Conservation (phyloP, 192 early-diverging fungal genomes). For the Entomortierella lignicola region DNA sequence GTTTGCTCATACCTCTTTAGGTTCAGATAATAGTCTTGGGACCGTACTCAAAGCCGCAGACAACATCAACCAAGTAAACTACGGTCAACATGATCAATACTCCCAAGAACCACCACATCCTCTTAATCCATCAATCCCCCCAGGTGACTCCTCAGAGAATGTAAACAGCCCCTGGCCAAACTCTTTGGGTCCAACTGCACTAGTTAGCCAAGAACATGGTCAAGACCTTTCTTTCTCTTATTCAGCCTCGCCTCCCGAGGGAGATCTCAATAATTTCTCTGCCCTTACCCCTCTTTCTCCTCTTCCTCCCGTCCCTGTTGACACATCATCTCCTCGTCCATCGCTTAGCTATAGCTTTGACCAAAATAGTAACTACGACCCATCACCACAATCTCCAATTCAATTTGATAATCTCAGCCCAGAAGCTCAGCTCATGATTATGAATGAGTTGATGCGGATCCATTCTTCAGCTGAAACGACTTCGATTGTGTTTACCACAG, state of each 20-base stretch:
- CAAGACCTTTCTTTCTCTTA: background rate
- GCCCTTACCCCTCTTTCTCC: no score
- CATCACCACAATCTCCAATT: background rate
- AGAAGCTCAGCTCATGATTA: constrained; percentile 64
- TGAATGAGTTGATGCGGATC: constrained; percentile 72
- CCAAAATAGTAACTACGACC: background rate
- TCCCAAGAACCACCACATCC: background rate
- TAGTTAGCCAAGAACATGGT: no score
- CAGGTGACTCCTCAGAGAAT: no score
- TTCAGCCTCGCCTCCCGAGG: background rate
- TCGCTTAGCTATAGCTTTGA: background rate
- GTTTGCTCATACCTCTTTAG: constrained; percentile 54
- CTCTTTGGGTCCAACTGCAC: no score
- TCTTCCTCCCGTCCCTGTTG: background rate
- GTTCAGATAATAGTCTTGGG: constrained; percentile 42
- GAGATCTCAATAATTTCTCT: no score
- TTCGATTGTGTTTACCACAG: constrained; percentile 68
- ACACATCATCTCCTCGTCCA: background rate
- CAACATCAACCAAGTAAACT: background rate
- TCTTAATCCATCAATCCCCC: no score
- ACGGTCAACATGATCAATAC: background rate
- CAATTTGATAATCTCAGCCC: constrained; percentile 68
- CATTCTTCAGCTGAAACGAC: constrained; percentile 59
- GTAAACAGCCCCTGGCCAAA: no score
- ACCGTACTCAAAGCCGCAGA: constrained; percentile 18